Evolutionary conservation across 306 rosid genomes (phyloP), one percentile per base, ranked within the genome.

Genomic region (Medicago ruthenica): DNA sequence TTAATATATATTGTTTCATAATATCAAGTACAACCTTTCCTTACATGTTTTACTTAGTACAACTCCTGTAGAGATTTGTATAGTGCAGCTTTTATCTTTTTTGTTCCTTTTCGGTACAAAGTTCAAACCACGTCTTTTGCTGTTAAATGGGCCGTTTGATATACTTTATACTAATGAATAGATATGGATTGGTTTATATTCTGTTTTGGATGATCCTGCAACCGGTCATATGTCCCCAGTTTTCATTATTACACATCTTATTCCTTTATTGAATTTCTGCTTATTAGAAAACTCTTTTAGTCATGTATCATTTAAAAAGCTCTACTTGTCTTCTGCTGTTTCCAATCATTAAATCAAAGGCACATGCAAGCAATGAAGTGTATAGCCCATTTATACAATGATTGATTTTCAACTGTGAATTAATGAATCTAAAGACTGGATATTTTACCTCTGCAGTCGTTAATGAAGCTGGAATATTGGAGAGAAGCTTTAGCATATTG

Each of bases 391-490:
- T 53, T 67, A 50, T 73, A 72, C 50, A 7, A 74, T 69, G 22
- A 63, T 59, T 67, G 22, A 62, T 62, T 45, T 77, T 55, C 22
- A 73, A 63, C 66, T 54, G 64, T 70, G 44, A 67, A 55, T 17
- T 54, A 40, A 21, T 78, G 65, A 50, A 47, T 57, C n/a, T 58
- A 69, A 37, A 44, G 37, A 59, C 60, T 27, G 24, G 44, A 37
- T 12, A 16, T 39, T 66, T 79, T 75, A 73, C 40, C 27, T 83
- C 70, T 85, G 70, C 92, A 94, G 98, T 79, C 87, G 72, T 80
- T 88, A 78, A 94, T 94, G 97, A 88, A 94, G 85, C 78, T 87
- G 80, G 88, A 90, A 83, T 80, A 80, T 73, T 94, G 97, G 98
- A 86, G 70, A 74, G 90, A 85, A 76, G 98, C 98, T 82, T 88